These are phyloP conservation scores for Pythium apleroticum DNA, from an alignment of 352 stramenopile genomes.

Conservation along the genomic window DNA sequence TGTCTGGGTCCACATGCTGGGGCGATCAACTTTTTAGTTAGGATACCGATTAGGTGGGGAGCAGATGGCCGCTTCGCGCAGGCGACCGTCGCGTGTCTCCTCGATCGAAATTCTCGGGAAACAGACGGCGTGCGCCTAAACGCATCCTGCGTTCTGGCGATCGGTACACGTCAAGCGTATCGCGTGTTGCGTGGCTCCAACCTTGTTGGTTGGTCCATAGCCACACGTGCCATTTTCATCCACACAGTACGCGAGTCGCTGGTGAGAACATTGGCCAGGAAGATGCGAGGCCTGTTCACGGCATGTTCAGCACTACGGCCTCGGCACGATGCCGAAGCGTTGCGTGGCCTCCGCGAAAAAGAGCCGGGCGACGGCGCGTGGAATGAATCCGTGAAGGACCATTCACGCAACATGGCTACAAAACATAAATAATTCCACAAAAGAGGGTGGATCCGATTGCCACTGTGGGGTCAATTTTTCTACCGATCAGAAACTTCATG, in stretches of 20 bases:
- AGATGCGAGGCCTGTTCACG: not conserved
- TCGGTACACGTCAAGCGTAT: not conserved
- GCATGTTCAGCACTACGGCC: not conserved
- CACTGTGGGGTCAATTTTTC: no score
- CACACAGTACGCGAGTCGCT: not conserved
- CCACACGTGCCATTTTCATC: not conserved
- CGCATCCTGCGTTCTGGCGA: constrained; percentile 9
- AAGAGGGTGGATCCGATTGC: not conserved
- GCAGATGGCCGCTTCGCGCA: not conserved
- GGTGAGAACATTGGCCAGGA: not conserved
- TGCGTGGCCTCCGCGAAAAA: not conserved
- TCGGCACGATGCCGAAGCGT: not conserved
- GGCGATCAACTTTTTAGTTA: not conserved
- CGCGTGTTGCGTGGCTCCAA: not conserved
- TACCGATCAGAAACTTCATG: no score
- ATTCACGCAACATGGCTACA: constrained; percentile 1
- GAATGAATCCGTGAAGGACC: not conserved
- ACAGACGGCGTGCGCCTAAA: constrained; percentile 6
- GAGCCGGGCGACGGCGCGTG: not conserved
- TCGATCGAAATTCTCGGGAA: constrained; percentile 21
- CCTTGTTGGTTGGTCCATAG: no score
- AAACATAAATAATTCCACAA: not conserved
- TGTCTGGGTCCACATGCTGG: not conserved
- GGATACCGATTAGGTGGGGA: not conserved
- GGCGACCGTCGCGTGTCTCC: constrained; percentile 5